These are phyloP conservation scores for Paramecium sexaurelia DNA, from an alignment of 73 alveolate genomes.

Conservation along the genomic window DNA sequence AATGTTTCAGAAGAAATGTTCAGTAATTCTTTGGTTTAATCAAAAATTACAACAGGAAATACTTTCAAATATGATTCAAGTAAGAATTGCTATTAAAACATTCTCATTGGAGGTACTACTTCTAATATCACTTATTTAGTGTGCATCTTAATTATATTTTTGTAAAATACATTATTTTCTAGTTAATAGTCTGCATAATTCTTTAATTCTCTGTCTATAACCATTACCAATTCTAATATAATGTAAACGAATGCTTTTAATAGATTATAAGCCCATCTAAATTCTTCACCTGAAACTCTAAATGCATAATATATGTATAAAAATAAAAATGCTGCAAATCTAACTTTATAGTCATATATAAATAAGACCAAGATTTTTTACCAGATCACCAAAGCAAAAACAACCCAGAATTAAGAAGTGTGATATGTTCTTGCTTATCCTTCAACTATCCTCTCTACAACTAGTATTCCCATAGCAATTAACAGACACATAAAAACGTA, in stretches of 20 bases:
- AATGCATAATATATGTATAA: slow-evolving; percentile 35
- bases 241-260: slow-evolving; percentile 32
- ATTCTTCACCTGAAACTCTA: slow-evolving; percentile 38
- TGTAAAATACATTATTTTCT: background rate
- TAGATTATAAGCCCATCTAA: slow-evolving; percentile 16
- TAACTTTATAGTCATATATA: slow-evolving; percentile 26
- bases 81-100: background rate
- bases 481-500: slow-evolving; percentile 4
- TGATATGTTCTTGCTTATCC: slow-evolving; percentile 34
- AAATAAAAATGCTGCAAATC: background rate
- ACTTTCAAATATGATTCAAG: background rate
- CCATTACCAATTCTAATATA: background rate
- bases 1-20: background rate
- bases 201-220: slow-evolving; percentile 5
- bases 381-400: slow-evolving; percentile 42
- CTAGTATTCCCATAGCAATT: background rate
- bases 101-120: slow-evolving; percentile 20
- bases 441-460: background rate
- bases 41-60: slow-evolving; percentile 41
- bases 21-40: slow-evolving; percentile 34
- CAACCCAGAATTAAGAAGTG: slow-evolving; percentile 51
- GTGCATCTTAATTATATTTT: background rate
- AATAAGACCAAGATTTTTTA: slow-evolving; percentile 1
- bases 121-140: background rate
- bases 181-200: slow-evolving; percentile 14